Base-by-base conservation (phyloP, 768 basidiomycete species). In the Neoboletus magnificus region DNA sequence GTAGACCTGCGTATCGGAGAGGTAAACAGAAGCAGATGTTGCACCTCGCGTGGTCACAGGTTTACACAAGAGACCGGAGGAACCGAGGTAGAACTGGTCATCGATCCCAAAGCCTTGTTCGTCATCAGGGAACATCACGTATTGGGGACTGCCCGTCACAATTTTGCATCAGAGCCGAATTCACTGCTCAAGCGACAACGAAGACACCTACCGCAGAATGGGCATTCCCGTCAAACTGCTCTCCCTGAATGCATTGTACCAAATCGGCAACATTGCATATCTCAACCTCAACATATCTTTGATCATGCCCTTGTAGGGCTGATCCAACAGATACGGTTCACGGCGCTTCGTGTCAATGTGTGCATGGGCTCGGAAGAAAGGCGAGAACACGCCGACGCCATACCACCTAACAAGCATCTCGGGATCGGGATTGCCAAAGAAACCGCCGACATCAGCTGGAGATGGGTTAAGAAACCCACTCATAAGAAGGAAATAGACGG, bases 351-450 rank as follows among this genome's bases (percentile, higher is more conserved):
- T 95, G 69, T 99, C 96, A 64, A 98, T 87, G 71, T 98, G 96
- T 12, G 95, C 96, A 71, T 99, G 97, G 2, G 96, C 97, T 55
- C 97, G 84, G 87, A 98, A 95, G 84, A 99, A 99, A 7, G 97
- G 96, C 50, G 87, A 86, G 73, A 98, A 96, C 1, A 85, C 83
- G 25, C 97, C 97, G 48, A 96, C 90, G 74, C 91, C 93, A 63
- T 99, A 98, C 95, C 96, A 99, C 46, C 97, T 81, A 10, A 94
- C 87, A 33, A 99, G 84, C 85, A 98, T 93, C 66, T 98, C 97
- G 0, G 89, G 81, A 43, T 88, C 85, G 0, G 97, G 95, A 71
- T 98, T 95, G 18, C 96, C 95, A 67, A 98, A 98, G 86, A 98
- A 99, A 16, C 97, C 97, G 20, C 97, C 96, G 50, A 98, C 94